phyloP scores from a whole-genome alignment of 441 rosid genomes.

The Aleurites moluccanus region DNA sequence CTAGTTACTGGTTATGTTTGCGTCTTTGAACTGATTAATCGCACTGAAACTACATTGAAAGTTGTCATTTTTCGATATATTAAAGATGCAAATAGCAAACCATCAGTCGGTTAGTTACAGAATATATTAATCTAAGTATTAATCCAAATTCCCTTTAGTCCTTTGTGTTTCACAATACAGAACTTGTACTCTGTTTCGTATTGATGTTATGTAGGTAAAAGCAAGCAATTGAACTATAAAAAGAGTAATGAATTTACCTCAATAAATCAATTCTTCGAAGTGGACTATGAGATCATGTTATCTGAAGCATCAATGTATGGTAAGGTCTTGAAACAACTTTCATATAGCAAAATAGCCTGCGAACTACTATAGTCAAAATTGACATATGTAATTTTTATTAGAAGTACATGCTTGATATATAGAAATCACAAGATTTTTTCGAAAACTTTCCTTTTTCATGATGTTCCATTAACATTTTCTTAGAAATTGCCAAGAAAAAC shows the following conservation, averaged over 20 bases:
- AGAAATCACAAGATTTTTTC: too few species aligned
- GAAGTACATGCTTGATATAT: too few species aligned
- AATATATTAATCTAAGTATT: not conserved
- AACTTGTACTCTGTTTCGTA: not conserved
- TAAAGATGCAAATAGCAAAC: not conserved
- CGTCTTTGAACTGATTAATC: constrained; percentile 27
- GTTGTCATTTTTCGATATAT: constrained; percentile 1
- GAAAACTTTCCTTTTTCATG: not conserved
- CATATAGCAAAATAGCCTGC: too few species aligned
- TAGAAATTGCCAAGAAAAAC: not conserved
- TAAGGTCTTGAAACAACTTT: too few species aligned
- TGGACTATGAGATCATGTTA: not conserved
- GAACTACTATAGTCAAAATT: too few species aligned
- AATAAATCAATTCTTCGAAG: not conserved
- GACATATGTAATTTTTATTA: too few species aligned
- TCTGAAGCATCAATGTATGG: not conserved
- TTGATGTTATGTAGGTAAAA: not conserved
- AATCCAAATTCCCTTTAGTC: not conserved
- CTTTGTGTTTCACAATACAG: not conserved
- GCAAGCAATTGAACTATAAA: not conserved
- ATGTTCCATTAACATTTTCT: not conserved
- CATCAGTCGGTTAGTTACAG: not conserved
- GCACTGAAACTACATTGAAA: not conserved
- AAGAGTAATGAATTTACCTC: not conserved
- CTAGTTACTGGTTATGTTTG: constrained; percentile 28